A percentile compares a stretch with the other conserved stretches of the same genome.
Evolutionary conservation across 352 stramenopile genomes (phyloP).

Genomic region (Pythium brassicae): DNA sequence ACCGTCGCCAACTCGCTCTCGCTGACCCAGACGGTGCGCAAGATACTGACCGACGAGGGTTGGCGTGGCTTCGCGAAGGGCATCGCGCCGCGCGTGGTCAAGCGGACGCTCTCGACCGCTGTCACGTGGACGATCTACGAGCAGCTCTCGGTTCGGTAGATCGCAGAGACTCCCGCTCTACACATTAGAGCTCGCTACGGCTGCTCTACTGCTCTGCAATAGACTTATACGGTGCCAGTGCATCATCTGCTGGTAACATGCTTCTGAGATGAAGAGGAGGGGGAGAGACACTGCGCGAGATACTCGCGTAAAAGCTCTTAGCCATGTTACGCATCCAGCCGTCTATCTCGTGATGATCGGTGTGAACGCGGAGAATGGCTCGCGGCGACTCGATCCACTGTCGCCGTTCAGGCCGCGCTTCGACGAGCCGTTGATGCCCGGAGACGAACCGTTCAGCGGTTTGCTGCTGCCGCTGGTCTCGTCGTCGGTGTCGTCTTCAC

Average conservation of each 20-base stretch:
- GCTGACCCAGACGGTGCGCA: slow-evolving; percentile 59
- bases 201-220: background rate
- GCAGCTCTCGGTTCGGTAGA: slow-evolving; percentile 64
- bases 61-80: slow-evolving; percentile 91
- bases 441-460: slow-evolving; percentile 9
- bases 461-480: background rate
- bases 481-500: slow-evolving; percentile 17
- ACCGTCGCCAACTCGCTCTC: slow-evolving; percentile 54
- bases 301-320: background rate
- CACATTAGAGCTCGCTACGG: background rate
- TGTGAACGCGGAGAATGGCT: slow-evolving; percentile 82
- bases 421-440: slow-evolving; percentile 24
- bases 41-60: slow-evolving; percentile 92
- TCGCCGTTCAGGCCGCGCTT: slow-evolving; percentile 16
- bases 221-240: background rate
- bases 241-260: no score
- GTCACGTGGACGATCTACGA: slow-evolving; percentile 99
- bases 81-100: slow-evolving; percentile 91
- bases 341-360: slow-evolving; percentile 82
- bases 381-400: slow-evolving; percentile 16
- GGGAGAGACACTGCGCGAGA: no score
- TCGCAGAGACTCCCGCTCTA: background rate
- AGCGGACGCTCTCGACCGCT: slow-evolving; percentile 96
- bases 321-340: background rate
- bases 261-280: no score